phyloP scores from a whole-genome alignment of 768 basidiomycete genomes.

The Pholiota conissans region DNA sequence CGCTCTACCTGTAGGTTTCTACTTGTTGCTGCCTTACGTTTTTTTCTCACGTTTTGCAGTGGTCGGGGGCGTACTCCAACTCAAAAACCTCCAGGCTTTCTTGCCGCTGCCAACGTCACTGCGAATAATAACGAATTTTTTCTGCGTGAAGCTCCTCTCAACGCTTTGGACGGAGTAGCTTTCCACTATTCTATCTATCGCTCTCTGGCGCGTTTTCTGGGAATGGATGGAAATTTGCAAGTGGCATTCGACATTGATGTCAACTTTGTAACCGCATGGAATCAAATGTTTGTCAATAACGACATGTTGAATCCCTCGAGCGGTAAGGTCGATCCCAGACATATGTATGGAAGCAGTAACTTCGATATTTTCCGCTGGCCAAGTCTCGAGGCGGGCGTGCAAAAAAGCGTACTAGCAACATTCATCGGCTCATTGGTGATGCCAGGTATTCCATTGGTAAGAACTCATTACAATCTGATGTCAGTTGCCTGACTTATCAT shows the following conservation, averaged over 20 bases:
- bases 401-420: slow-evolving; percentile 70
- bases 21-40: neutral
- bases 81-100: slow-evolving; percentile 67
- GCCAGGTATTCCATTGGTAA: slow-evolving; percentile 83
- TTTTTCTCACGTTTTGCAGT: slow-evolving; percentile 33
- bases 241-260: slow-evolving; percentile 83
- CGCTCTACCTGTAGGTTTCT: slow-evolving; percentile 73
- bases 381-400: slow-evolving; percentile 80
- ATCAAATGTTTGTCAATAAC: slow-evolving; percentile 85
- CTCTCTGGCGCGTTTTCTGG: slow-evolving; percentile 80
- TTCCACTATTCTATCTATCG: slow-evolving; percentile 97
- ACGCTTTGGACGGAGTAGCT: slow-evolving; percentile 75
- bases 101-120: slow-evolving; percentile 67
- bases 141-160: slow-evolving; percentile 61
- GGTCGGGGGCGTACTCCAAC: slow-evolving; percentile 87
- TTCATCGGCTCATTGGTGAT: slow-evolving; percentile 81
- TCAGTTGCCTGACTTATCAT: slow-evolving; percentile 2
- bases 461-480: slow-evolving; percentile 18
- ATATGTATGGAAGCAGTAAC: slow-evolving; percentile 92
- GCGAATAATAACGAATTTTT: slow-evolving; percentile 69
- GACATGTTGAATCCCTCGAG: slow-evolving; percentile 79
- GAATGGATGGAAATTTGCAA: slow-evolving; percentile 93
- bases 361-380: slow-evolving; percentile 97
- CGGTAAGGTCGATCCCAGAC: slow-evolving; percentile 72
- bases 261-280: slow-evolving; percentile 91